Conservation (phyloP, 2,329 filamentous ascomycete species). For the Neobulgaria alba region DNA sequence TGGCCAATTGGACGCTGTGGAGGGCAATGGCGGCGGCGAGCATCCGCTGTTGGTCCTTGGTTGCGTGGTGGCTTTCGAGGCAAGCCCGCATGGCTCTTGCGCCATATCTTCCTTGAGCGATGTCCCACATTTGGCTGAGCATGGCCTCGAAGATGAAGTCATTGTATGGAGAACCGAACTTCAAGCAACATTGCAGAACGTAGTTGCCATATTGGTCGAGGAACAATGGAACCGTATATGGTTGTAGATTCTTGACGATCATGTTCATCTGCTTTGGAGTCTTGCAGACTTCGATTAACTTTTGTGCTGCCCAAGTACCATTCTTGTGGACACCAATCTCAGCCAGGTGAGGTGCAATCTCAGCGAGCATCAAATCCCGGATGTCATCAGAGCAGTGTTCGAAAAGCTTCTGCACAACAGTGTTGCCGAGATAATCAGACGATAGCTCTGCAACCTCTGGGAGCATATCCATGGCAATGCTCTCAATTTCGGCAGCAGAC, state of each 20-base stretch:
- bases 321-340: slow-evolving; percentile 99
- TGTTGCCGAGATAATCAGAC: slow-evolving; percentile 96
- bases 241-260: slow-evolving; percentile 75
- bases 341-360: slow-evolving; percentile 85
- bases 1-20: slow-evolving; percentile 91
- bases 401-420: slow-evolving; percentile 98
- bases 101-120: slow-evolving; percentile 87
- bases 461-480: slow-evolving; percentile 86
- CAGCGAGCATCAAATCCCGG: slow-evolving; percentile 81
- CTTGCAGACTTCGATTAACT: slow-evolving; percentile 96
- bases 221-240: slow-evolving; percentile 86
- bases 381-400: slow-evolving; percentile 88
- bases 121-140: slow-evolving; percentile 88
- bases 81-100: slow-evolving; percentile 95
- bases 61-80: slow-evolving; percentile 89
- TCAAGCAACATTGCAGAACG: slow-evolving; percentile 90
- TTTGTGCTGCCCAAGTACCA: slow-evolving; percentile 97
- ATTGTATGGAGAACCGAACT: slow-evolving; percentile 82
- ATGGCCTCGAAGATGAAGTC: slow-evolving; percentile 98
- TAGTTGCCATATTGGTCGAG: slow-evolving; percentile 98
- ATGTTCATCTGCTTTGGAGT: slow-evolving; percentile 66
- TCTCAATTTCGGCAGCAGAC: slow-evolving; percentile 80
- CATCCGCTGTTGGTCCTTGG: slow-evolving; percentile 91
- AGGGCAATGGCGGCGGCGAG: slow-evolving; percentile 91
- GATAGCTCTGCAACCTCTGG: slow-evolving; percentile 92